Evolutionary conservation across 768 basidiomycete species (phyloP), one percentile per base, ranked within the genome.

Genomic region (Clitopilus passeckerianus): DNA sequence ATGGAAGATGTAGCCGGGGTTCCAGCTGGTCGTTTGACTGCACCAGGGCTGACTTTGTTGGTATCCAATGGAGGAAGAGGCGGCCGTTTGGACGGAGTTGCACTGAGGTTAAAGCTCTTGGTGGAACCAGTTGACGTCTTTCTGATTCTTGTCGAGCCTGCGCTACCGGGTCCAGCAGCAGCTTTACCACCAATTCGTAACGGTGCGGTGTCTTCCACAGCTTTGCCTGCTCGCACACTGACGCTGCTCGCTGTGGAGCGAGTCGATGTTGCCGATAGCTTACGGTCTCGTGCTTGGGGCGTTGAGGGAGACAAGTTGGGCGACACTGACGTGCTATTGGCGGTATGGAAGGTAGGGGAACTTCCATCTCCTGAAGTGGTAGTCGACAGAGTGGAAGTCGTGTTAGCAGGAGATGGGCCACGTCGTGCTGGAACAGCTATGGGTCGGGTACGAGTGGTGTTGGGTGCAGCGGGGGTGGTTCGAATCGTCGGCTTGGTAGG

Each of bases 261-360:
- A 1, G 69, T 68, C 6, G 74, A 74, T 5, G 72, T 68, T 0
- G 68, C 66, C 0, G 75, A 77, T 9, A 73, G 68, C 22, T 66
- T 67, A 18, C 75, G 66, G 15, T 72, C 70, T 1, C 75, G 70
- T 20, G 64, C 53, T 30, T 34, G 60, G 24, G 65, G 61, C 24
- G 66, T 64, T 68, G 64, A 65, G 4, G 66, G 57, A 5, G 30
- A 62, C 73, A 8, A 30, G 27, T 30, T 30, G 27, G 27, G 73
- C 8, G 61, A 59, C 1, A 64, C 63, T 41, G 37, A 41, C 14
- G 16, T n/a, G 22, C 46, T 76, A 54, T 71, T 73, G 6, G 81
- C 78, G 2, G 80, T 81, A 59, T 76, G 77, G 67, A 80, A 85
- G 2, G 78, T 74, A 53, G 60, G 62, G 1, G 61, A 65, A 10